Evolutionary conservation across 1,284 basidiomycete species (phyloP).

Genomic region (Apiotrichum siamense): DNA sequence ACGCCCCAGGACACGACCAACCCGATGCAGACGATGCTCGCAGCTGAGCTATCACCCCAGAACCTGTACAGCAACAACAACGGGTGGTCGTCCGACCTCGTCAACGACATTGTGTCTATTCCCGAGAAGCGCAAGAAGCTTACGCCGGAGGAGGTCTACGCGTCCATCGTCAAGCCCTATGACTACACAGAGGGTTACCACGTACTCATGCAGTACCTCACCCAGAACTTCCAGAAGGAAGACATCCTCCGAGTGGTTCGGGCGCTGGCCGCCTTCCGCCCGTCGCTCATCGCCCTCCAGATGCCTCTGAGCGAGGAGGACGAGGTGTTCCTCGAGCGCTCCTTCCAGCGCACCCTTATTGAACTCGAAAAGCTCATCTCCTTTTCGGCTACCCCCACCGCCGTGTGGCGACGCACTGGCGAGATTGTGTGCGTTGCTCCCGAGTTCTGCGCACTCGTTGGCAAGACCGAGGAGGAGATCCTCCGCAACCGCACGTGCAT

Average conservation of each 20-base stretch:
- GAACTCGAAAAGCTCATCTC: constrained; percentile 96
- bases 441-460: constrained; percentile 91
- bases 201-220: constrained; percentile 85
- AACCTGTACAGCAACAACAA: constrained; percentile 4
- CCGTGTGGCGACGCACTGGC: constrained; percentile 96
- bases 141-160: constrained; percentile 17
- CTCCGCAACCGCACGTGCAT: constrained; percentile 72
- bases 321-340: constrained; percentile 90
- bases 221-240: constrained; percentile 87
- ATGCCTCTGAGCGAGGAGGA: constrained; percentile 90
- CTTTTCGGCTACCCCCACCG: constrained; percentile 96
- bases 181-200: constrained; percentile 93
- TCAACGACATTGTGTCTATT: background rate
- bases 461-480: constrained; percentile 78
- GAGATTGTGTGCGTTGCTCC: constrained; percentile 95
- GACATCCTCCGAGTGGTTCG: constrained; percentile 91
- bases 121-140: constrained; percentile 11
- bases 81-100: background rate
- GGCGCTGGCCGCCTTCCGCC: constrained; percentile 87
- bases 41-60: constrained; percentile 3
- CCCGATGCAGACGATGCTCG: constrained; percentile 4
- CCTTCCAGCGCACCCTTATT: constrained; percentile 86
- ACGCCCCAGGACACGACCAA: constrained; percentile 5
- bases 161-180: constrained; percentile 20
- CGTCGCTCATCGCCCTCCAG: constrained; percentile 90